A percentile compares a stretch with the other conserved stretches of the same genome.
These are phyloP conservation scores for Pleurotus citrinopileatus DNA, from an alignment of 768 basidiomycete genomes.

Conservation along the genomic window DNA sequence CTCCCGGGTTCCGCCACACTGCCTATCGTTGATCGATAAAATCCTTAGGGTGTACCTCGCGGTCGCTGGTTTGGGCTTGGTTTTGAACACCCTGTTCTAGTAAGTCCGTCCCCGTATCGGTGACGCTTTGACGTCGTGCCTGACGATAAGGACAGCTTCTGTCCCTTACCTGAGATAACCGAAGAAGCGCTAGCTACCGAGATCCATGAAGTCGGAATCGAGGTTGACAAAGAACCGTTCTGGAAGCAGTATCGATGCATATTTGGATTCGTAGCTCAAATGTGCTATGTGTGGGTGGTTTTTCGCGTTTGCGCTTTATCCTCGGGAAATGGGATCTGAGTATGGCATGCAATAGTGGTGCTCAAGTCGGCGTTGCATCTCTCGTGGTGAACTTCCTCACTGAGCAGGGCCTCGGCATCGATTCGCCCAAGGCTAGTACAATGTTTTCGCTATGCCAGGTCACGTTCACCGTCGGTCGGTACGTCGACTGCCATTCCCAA, in stretches of 20 bases:
- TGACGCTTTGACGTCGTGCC: constrained; percentile 4
- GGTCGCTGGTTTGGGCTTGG: constrained; percentile 58
- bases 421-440: constrained; percentile 50
- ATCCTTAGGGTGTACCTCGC: constrained; percentile 57
- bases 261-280: constrained; percentile 74
- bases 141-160: constrained; percentile 43
- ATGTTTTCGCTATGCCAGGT: constrained; percentile 73
- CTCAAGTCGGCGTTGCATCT: constrained; percentile 64
- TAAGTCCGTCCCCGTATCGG: constrained; percentile 24
- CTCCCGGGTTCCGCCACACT: background rate
- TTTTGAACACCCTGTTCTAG: constrained; percentile 66
- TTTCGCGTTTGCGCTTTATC: background rate
- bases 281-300: constrained; percentile 51
- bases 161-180: constrained; percentile 66
- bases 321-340: background rate
- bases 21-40: no score
- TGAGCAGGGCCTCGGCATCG: constrained; percentile 58
- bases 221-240: constrained; percentile 50
- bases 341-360: no score
- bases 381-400: constrained; percentile 69
- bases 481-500: constrained; percentile 18
- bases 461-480: constrained; percentile 63
- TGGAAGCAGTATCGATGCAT: constrained; percentile 68
- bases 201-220: constrained; percentile 37
- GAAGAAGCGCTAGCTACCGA: constrained; percentile 60